These are phyloP conservation scores for Ambrosiella beaveri DNA, from an alignment of 2,329 filamentous ascomycete genomes.

Conservation along the genomic window DNA sequence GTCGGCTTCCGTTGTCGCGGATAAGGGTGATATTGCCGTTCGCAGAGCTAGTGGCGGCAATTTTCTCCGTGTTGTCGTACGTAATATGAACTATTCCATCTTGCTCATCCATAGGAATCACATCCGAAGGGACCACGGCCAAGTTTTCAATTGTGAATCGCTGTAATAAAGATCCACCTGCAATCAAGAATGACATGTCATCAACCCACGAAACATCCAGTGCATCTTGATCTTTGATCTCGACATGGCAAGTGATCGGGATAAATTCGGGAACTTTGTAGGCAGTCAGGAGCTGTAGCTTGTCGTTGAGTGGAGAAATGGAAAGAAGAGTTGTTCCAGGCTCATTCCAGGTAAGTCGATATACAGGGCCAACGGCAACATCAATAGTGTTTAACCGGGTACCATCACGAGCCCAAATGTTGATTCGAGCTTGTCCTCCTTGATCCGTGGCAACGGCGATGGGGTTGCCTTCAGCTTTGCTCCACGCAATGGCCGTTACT, in stretches of 20 bases:
- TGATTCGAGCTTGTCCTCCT: conserved; percentile 32
- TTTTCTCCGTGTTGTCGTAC: conserved; percentile 38
- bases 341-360: conserved; percentile 45
- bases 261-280: conserved; percentile 24
- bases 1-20: conserved; percentile 35
- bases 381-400: conserved; percentile 35
- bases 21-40: conserved; percentile 43
- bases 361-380: conserved; percentile 41
- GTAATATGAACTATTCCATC: conserved; percentile 38
- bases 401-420: conserved; percentile 39
- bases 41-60: conserved; percentile 37
- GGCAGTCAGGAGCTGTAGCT: conserved; percentile 18
- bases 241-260: conserved; percentile 23
- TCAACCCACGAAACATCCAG: conserved; percentile 44
- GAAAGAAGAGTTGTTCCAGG: conserved; percentile 36
- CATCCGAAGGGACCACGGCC: conserved; percentile 28
- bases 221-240: conserved; percentile 31
- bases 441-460: conserved; percentile 43
- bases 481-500: conserved; percentile 44
- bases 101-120: conserved; percentile 35
- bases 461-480: conserved; percentile 31
- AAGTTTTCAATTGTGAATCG: conserved; percentile 30
- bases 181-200: conserved; percentile 39
- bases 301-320: conserved; percentile 32
- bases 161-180: conserved; percentile 37